Evolutionary conservation across 140 eudicot species (phyloP).

Genomic region (Anethum foeniculum): DNA sequence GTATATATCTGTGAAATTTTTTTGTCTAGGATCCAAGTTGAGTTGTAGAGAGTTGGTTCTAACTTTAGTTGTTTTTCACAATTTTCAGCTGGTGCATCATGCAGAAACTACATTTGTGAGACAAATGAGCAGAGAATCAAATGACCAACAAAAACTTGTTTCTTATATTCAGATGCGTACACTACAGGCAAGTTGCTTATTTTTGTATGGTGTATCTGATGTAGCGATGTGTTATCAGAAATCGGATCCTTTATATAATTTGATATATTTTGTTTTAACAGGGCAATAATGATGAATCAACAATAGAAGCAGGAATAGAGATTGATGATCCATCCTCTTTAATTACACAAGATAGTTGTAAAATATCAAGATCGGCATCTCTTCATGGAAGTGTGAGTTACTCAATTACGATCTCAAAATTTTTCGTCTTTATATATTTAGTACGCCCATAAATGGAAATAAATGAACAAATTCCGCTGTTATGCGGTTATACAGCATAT

Average conservation of each 20-base stretch:
- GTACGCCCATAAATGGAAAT: neutral
- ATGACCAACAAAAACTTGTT: conserved; percentile 41
- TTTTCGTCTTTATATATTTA: neutral
- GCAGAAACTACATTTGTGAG: conserved; percentile 50
- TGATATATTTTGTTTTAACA: conserved; percentile 20
- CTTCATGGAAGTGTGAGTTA: conserved; percentile 49
- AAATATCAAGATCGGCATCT: conserved; percentile 28
- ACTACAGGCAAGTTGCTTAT: conserved; percentile 35
- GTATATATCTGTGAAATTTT: neutral
- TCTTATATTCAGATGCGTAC: conserved; percentile 37
- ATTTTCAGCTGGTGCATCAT: conserved; percentile 46
- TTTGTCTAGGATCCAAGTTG: neutral
- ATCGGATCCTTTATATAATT: conserved; percentile 5
- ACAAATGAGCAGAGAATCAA: conserved; percentile 37
- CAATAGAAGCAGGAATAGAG: conserved; percentile 48
- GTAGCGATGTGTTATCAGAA: neutral
- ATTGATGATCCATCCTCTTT: conserved; percentile 41
- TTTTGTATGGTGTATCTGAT: neutral
- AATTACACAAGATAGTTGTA: conserved; percentile 30
- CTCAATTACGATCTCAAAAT: neutral
- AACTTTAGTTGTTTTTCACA: neutral
- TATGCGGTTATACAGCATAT: neutral
- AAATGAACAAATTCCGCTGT: neutral
- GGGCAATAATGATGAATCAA: conserved; percentile 37
- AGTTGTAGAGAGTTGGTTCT: neutral